Evolutionary conservation across 306 rosid genomes (phyloP), one percentile per base, ranked within the genome.

Genomic region (Crotalaria pallida): DNA sequence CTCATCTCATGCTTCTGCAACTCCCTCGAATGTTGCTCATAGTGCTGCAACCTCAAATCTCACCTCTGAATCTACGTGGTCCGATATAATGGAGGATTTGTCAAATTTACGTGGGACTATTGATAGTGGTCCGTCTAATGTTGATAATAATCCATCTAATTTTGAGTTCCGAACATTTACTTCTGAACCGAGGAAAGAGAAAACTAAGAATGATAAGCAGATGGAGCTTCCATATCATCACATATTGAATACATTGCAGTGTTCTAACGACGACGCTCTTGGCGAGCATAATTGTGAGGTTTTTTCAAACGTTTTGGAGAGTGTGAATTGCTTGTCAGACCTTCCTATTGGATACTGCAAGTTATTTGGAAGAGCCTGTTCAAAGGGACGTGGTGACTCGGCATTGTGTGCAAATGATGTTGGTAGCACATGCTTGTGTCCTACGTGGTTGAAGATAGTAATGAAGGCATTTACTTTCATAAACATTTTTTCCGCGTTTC

Each of bases 381-480:
- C 69, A 57, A 64, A 72, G 67, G 78, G 77, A 58, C 50, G 64
- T 63, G 57, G 58, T 67, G 79, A 51, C 33, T 34, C 67, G 47
- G 74, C 76, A 10, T 34, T 52, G 36, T 59, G 33, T 59, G 65
- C 26, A 8, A 40, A 68, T 11, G 47, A 71, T 11, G 51, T 51
- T 51, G 77, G 67, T 50, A 70, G 34, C 80, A 69, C 83, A 18
- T 92, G 96, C 79, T 44, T 83, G 77, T 92, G 98, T 79, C 92
- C 98, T 9, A 76, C 31, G 6, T 92, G 98, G 98, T 79, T 89
- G 96, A 92, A 89, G 87, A 81, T 47, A 12, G 62, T 75, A 29
- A 47, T 89, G 86, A 86, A 92, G 85, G 81, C 92, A 10, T 88
- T 89, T 80, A 68, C 92, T 74, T 92, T 88, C 81, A 38, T 89